phyloP scores from a whole-genome alignment of 2,329 filamentous ascomycete species.

The Alternaria arbusti region DNA sequence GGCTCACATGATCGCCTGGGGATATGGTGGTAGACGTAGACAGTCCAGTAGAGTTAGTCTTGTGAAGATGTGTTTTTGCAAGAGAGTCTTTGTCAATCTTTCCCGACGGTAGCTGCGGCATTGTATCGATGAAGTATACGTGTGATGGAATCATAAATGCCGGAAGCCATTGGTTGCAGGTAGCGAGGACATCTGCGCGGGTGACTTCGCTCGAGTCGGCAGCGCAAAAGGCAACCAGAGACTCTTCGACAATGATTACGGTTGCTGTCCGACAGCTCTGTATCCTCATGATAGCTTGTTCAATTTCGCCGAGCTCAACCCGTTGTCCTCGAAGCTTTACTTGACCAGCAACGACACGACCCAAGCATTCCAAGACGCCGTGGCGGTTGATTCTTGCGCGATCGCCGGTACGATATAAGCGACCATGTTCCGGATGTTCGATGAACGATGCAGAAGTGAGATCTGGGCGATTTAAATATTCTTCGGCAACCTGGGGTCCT shows the following conservation, averaged over 20 bases:
- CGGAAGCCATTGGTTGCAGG: slow-evolving; percentile 78
- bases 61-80: slow-evolving; percentile 60
- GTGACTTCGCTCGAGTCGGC: slow-evolving; percentile 53
- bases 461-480: slow-evolving; percentile 81
- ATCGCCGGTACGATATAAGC: slow-evolving; percentile 84
- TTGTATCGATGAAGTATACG: slow-evolving; percentile 65
- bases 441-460: slow-evolving; percentile 78
- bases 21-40: slow-evolving; percentile 8
- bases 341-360: slow-evolving; percentile 79
- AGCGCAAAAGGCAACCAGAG: slow-evolving; percentile 77
- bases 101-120: slow-evolving; percentile 81
- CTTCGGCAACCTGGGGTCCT: slow-evolving; percentile 77
- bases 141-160: slow-evolving; percentile 83
- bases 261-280: slow-evolving; percentile 65
- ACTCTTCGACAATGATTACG: slow-evolving; percentile 70
- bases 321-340: slow-evolving; percentile 87
- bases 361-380: slow-evolving; percentile 81
- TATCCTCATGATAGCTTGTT: slow-evolving; percentile 41
- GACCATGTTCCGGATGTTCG: slow-evolving; percentile 66
- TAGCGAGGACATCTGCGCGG: slow-evolving; percentile 57
- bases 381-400: slow-evolving; percentile 72
- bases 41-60: slow-evolving; percentile 16
- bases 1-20: slow-evolving; percentile 11
- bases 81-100: slow-evolving; percentile 78
- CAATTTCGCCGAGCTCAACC: slow-evolving; percentile 73